Evolutionary conservation across 2,329 filamentous ascomycete genomes (phyloP), one percentile per base, ranked within the genome.

Genomic region (Cladophialophora chaetospira): DNA sequence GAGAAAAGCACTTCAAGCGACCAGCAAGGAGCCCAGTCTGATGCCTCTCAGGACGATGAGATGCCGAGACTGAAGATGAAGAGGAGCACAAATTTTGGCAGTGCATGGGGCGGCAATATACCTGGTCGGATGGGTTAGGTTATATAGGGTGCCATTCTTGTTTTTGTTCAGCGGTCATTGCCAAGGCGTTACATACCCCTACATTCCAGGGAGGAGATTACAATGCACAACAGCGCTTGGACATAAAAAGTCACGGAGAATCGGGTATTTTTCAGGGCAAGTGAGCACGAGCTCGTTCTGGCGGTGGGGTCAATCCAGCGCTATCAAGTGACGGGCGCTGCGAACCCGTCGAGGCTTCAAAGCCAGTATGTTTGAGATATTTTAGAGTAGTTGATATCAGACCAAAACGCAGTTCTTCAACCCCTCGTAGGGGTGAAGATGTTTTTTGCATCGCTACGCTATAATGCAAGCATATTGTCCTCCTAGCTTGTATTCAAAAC

Each of bases 61-160:
- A 55, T 60, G 36, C 66, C 66, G 26, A 53, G 49, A 63, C 65
- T 77, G 55, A 75, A 70, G 60, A 72, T 78, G 63, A 77, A 70
- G 61, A 72, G 73, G 23, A 73, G 71, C 13, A 76, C 72, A 15
- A 77, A 77, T 65, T 77, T 78, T 68, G 76, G 75, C n/a, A 75
- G 73, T 54, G 76, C 74, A 4, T 78, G 75, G 71, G 75, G 76
- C 26, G 59, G 13, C 56, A 55, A 28, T 57, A 31, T 49, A 19
- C 38, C n/a, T 33, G 38, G 17, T 19, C 29, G 25, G 28, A 47
- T 40, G 26, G 10, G 17, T 19, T 40, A 40, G n/a, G 17, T 40
- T 31, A 31, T 10, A 35, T 5, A 49, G 33, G 23, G 19, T 33
- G 15, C 23, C 15, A 29, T 25, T 36, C 48, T 38, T 23, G 8